These are phyloP conservation scores for Amaranthus tricolor DNA, from an alignment of 179 eudicot species.

Conservation along the genomic window DNA sequence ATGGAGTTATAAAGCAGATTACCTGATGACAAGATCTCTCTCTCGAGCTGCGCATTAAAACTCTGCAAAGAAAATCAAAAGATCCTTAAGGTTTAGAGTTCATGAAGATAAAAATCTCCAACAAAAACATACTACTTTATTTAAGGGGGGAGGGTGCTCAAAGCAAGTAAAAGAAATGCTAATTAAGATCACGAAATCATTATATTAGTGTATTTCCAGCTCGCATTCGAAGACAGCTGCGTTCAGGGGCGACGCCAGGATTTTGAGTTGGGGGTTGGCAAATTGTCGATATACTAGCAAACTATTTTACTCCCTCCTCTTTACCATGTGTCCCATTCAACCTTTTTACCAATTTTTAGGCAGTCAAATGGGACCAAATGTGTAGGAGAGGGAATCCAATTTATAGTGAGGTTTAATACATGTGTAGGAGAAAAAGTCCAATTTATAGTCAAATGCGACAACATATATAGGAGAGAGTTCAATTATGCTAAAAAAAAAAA, in stretches of 20 bases:
- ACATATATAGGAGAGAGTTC: too few relatives aligned
- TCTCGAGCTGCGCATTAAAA: slow-evolving; percentile 88
- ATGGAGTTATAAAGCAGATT: slow-evolving; percentile 16
- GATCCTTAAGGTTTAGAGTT: background rate
- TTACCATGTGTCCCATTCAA: too few relatives aligned
- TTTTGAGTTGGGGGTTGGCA: too few relatives aligned
- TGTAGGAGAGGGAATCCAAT: background rate
- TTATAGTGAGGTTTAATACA: background rate
- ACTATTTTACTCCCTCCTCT: too few relatives aligned
- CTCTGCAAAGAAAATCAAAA: slow-evolving; percentile 50
- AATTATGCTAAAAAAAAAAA: too few relatives aligned
- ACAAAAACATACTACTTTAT: background rate
- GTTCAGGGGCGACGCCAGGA: too few relatives aligned
- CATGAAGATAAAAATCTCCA: too few relatives aligned
- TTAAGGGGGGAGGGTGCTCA: background rate
- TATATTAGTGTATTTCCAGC: background rate
- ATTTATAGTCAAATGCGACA: too few relatives aligned
- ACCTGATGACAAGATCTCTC: slow-evolving; percentile 84
- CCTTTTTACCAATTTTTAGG: too few relatives aligned
- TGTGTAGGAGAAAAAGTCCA: too few relatives aligned
- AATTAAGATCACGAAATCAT: background rate
- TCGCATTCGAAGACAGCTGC: background rate
- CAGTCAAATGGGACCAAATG: background rate
- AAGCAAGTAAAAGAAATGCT: background rate
- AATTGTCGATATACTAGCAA: too few relatives aligned